Conservation (phyloP, 306 rosid species). For the Ormosia emarginata region DNA sequence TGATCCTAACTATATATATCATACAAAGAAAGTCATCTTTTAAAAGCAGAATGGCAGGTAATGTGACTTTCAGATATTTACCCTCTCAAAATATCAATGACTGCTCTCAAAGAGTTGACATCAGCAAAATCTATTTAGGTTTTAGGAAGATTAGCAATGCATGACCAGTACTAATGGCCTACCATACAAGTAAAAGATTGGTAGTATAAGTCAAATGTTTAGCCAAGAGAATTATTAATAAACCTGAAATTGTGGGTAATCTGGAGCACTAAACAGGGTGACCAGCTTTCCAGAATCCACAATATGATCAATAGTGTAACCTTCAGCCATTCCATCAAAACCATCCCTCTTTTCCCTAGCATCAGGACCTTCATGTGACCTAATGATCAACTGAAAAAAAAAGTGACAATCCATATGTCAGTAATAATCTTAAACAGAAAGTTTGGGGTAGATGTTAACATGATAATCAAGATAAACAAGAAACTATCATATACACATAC, state of each 20-base stretch:
- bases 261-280: constrained; percentile 91
- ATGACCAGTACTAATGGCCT: background rate
- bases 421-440: background rate
- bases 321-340: constrained; percentile 72
- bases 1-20: background rate
- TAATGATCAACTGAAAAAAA: constrained; percentile 64
- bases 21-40: background rate
- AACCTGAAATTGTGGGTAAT: constrained; percentile 96
- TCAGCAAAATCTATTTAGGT: background rate
- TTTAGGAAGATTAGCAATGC: background rate
- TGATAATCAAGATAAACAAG: constrained; percentile 19
- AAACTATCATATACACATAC: background rate
- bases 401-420: constrained; percentile 26
- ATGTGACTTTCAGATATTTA: background rate
- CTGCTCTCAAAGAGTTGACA: background rate
- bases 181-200: background rate
- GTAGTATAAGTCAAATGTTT: background rate
- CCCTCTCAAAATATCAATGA: background rate
- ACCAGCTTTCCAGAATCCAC: constrained; percentile 89
- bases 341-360: constrained; percentile 90
- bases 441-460: background rate
- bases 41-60: background rate
- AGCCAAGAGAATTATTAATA: background rate
- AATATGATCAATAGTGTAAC: constrained; percentile 85
- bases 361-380: constrained; percentile 98